A percentile compares a stretch with the other conserved stretches of the same genome.
Conservation (phyloP, 1,284 basidiomycete species). For the Fomitopsis betulina region DNA sequence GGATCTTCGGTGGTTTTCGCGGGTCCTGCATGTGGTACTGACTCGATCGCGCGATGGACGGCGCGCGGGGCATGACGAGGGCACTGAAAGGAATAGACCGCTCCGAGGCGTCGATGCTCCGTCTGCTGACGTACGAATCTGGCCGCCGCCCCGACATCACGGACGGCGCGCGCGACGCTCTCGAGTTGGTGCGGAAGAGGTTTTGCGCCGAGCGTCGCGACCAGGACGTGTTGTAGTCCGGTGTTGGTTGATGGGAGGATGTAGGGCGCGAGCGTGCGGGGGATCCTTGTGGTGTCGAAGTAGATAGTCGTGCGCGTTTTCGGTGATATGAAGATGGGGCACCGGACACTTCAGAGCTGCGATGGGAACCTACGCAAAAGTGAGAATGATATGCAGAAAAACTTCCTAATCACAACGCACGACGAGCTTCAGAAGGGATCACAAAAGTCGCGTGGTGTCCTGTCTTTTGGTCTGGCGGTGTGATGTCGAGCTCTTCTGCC, state of each 20-base stretch:
- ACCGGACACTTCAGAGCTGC: constrained; percentile 28
- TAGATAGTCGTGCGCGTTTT: constrained; percentile 61
- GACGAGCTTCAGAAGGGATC: constrained; percentile 47
- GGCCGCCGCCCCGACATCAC: constrained; percentile 9
- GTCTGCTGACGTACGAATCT: constrained; percentile 14
- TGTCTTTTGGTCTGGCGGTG: constrained; percentile 41
- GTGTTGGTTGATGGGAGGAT: constrained; percentile 25
- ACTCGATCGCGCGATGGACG: constrained; percentile 51
- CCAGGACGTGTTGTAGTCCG: constrained; percentile 46
- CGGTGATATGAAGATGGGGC: constrained; percentile 67
- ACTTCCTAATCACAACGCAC: constrained; percentile 17
- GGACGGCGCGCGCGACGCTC: constrained; percentile 28
- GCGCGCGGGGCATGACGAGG: constrained; percentile 69
- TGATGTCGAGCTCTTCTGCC: constrained; percentile 44
- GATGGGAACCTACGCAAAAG: constrained; percentile 20
- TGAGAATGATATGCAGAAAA: background rate
- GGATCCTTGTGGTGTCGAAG: constrained; percentile 32
- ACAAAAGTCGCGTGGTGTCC: constrained; percentile 30
- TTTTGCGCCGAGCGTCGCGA: constrained; percentile 42
- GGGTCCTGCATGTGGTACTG: constrained; percentile 78
- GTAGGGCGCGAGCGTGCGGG: constrained; percentile 23
- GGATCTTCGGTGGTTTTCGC: constrained; percentile 51
- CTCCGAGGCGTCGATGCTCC: constrained; percentile 22
- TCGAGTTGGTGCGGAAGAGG: constrained; percentile 32
- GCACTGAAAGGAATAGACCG: constrained; percentile 73